Evolutionary conservation across 345 rosid genomes (phyloP), one percentile per base, ranked within the genome.

Genomic region (rapeseed (Brassica napus)): DNA sequence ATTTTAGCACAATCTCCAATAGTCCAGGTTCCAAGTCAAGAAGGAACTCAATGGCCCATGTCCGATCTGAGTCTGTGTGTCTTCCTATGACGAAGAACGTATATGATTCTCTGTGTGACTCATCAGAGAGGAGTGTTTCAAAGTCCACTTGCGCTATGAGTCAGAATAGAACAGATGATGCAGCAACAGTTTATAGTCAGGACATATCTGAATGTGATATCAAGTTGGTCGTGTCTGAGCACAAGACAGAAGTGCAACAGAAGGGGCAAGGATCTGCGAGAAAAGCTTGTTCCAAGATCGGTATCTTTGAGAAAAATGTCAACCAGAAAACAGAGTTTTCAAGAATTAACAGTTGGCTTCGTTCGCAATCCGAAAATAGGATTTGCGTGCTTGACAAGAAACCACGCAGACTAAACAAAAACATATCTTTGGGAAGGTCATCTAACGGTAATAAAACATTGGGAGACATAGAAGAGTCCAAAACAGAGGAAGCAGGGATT

Each of bases 171-270:
- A 80, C 83, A 52, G 88, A 87, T 68, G 83, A 67, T 82, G 89
- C 84, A 69, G 85, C 82, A 61, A 88, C 93, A 15, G 91, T 84
- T 44, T 73, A 75, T 81, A 87, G 93, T 83, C 89, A 85, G 55
- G 94, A 84, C 49, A 79, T 82, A 49, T 81, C 86, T 57, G 93
- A 89, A 69, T 81, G 84, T 12, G 94, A 91, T 4, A 74, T 82
- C 12, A 87, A 84, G 81, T 58, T 74, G 72, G 83, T 78, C 3
- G 82, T 71, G 12, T 65, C 84, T 44, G 82, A 70, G 49, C 79
- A 83, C 28, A 78, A 83, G 69, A 71, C 74, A 42, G 76, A 64
- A 47, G 63, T 69, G 31, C 49, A 3, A 4, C 3, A 71, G 63
- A 57, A 6, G 54, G 37, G 65, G 2, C 65, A 69, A n/a, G 24